Evolutionary conservation across 2,329 filamentous ascomycete species (phyloP).

Genomic region (Penicillium crustosum): DNA sequence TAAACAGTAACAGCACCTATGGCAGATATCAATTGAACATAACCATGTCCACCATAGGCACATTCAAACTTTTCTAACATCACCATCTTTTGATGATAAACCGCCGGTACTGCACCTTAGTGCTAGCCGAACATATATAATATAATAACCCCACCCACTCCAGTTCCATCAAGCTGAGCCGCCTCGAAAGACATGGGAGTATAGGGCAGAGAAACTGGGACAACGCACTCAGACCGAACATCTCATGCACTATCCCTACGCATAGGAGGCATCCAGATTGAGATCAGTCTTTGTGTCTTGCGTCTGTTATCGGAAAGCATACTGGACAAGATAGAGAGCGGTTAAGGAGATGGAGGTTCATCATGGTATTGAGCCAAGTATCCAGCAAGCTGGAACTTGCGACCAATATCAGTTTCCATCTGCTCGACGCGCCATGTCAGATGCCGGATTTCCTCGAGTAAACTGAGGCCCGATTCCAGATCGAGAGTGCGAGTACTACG

Average conservation of each 20-base stretch:
- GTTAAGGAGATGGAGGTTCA: neutral
- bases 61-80: neutral
- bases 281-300: neutral
- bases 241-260: slow-evolving; percentile 5
- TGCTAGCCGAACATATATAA: neutral
- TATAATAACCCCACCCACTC: neutral
- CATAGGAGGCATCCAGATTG: slow-evolving; percentile 6
- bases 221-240: neutral
- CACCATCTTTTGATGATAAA: no score
- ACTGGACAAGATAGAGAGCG: neutral
- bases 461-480: slow-evolving; percentile 1
- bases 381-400: neutral
- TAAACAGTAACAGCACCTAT: neutral
- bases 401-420: neutral
- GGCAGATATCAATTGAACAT: neutral
- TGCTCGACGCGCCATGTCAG: neutral
- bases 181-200: slow-evolving; percentile 11
- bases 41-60: neutral
- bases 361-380: neutral
- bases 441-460: neutral
- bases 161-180: slow-evolving; percentile 11
- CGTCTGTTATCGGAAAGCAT: neutral
- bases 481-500: slow-evolving; percentile 2
- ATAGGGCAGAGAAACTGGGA: neutral
- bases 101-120: neutral